Evolutionary conservation across 352 stramenopile genomes (phyloP), one percentile per base, ranked within the genome.

Genomic region (Phytopythium vexans): DNA sequence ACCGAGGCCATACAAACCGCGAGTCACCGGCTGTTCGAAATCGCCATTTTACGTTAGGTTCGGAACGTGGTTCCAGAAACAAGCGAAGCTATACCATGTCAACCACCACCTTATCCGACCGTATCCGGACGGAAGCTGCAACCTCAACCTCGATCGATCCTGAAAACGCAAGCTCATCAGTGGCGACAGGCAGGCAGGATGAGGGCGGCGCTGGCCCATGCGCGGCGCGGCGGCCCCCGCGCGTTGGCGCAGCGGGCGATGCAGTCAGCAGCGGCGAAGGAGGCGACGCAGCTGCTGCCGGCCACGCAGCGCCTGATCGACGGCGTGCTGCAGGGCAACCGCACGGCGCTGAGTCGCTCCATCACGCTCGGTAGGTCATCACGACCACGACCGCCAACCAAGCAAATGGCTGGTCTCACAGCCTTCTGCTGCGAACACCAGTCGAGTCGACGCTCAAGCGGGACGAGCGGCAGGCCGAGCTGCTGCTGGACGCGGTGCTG

Each of bases 401-500:
- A 27, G 21, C 21, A 27, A 27, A 27, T 27, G 21, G 21, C 21
- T 33, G n/a, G 47, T 16, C 10, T 53, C 16, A 14, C 39, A 5
- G n/a, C 15, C 27, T 34, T 16, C n/a, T 56, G 34, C 15, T 2
- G 15, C 32, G 39, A 6, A 10, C 31, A 2, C n/a, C 51, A 86
- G 83, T 96, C 39, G 88, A 96, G 66, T 94, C 83, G 10, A 74
- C 74, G 8, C 71, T 89, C 41, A 78, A 76, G 56, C 61, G 64
- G 8, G 86, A 96, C 44, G 70, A 85, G 38, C 58, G 79, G 36
- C 83, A 96, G 58, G 89, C 89, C n/a, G 79, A 96, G 52, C 60
- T 93, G 39, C 72, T 97, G 47, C 66, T 97, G 52, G 85, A 97
- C 55, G 74, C 69, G 8, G 85, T 97, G 45, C 70, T 97, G 16